Evolutionary conservation across 257 asterid species (phyloP), one percentile per base, ranked within the genome.

Genomic region (Solanum dulcamara): DNA sequence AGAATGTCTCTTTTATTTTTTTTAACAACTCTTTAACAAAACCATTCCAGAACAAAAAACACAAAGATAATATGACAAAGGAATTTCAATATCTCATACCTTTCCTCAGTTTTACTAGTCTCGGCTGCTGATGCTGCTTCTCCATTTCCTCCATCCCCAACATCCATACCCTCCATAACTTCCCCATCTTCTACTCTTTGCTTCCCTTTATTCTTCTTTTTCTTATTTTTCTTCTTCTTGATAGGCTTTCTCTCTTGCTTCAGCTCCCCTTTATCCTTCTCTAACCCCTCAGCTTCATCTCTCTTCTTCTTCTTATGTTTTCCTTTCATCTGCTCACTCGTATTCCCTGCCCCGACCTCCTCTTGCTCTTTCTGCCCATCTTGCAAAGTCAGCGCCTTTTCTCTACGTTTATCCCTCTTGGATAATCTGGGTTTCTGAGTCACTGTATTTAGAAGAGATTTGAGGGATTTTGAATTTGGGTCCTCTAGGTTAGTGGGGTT

Each of bases 371-470:
- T 53, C 79, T 87, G 62, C 33, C 28, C 85, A 88, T 77, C 93
- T 30, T 60, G 84, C 80, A 81, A 84, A 89, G 85, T 44, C 32
- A 22, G 81, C 1, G 87, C 88, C 80, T 72, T 93, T 80, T 85
- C 89, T 53, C 92, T 89, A 51, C 93, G 92, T 85, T 91, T 93
- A 85, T 87, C 94, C 86, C 95, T 89, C 81, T 92, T 96, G 20
- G 97, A 92, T 38, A 90, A 75, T 62, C 81, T 88, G 83, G 87
- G 74, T 37, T 88, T 84, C 66, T 84, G 91, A 85, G 87, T 17
- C 10, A 20, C 80, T 24, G 89, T 38, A 10, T 85, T 85, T 0
- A 84, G 18, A 40, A 87, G 59, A 59, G 87, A 51, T 37, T 88
- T 81, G 72, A 86, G 51, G 42, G 89, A 72, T 75, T 86, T 70